Evolutionary conservation across 2,329 filamentous ascomycete genomes (phyloP), one percentile per base, ranked within the genome.

Genomic region (Verticillium tricorpus): DNA sequence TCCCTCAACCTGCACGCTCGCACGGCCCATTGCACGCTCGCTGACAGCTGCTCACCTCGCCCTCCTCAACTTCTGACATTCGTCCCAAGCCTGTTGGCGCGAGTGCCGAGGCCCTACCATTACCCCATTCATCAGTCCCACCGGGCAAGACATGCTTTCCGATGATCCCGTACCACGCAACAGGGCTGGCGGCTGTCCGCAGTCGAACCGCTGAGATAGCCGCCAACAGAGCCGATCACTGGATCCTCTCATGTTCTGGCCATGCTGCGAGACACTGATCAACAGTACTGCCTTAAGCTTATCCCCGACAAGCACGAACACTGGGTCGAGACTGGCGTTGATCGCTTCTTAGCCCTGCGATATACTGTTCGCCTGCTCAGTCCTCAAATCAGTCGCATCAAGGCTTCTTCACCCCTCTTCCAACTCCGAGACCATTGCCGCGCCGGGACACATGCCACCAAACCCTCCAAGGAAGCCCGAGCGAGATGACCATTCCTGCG

Each of bases 1-100:
- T 14, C 45, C 45, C 45, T 50, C 45, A 50, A n/a, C n/a, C 4
- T 3, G n/a, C 9, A 7, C 9, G n/a, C 9, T 7, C 45, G 45
- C 45, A 50, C 45, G 45, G 45, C 45, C 11, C 60, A 56, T 57
- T 34, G 60, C 28, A 6, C 28, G 6, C 28, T 63, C 60, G 60
- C 40, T 63, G 60, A 56, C 54, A 63, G 54, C 57, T 60, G 34
- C 34, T 56, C 35, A 56, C 55, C 62, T 62, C 54, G 39, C 54
- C 15, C 57, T 63, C 52, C 19, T 22, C 19, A n/a, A 22, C n/a
- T n/a, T 22, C 8, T 50, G 45, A n/a, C 45, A 50, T 50, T 50
- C 45, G 19, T 25, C 45, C 19, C 45, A 22, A 22, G 45, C 6
- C 45, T n/a, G 12, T 19, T 22, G n/a, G 45, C 19, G 45, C 45